These are phyloP conservation scores for Sungouiozyma ichnusensis DNA, from an alignment of 805 yeast species.

Conservation along the genomic window DNA sequence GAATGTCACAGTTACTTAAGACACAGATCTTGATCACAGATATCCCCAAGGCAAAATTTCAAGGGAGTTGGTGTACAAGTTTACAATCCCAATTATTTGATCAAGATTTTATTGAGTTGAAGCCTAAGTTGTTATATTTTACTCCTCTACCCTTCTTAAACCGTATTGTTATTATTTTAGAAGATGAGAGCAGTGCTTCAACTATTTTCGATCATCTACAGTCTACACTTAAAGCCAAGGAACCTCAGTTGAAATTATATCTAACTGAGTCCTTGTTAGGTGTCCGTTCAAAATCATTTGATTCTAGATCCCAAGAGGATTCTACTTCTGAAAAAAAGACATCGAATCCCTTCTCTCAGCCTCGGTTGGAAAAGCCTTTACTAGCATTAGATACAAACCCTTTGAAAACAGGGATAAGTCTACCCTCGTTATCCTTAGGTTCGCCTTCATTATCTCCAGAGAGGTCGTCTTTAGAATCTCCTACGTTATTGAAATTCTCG, in stretches of 20 bases:
- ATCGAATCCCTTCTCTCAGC: conserved; percentile 2
- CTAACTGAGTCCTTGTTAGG: conserved; percentile 24
- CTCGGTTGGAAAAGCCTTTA: conserved; percentile 11
- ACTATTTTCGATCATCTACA: conserved; percentile 15
- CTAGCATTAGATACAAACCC: conserved; percentile 22
- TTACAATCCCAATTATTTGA: conserved; percentile 18
- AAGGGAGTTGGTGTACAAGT: conserved; percentile 18
- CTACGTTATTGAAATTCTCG: conserved; percentile 22
- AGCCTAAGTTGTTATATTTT: conserved; percentile 21
- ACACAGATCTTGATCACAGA: conserved; percentile 28
- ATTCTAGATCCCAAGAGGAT: not conserved
- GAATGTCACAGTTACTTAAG: conserved; percentile 2
- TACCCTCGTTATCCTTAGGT: conserved; percentile 13
- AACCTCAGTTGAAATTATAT: conserved; percentile 21
- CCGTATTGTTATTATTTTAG: conserved; percentile 34
- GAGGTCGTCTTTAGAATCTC: conserved; percentile 16
- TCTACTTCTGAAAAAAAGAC: not conserved
- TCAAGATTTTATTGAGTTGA: conserved; percentile 16
- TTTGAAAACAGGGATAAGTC: conserved; percentile 12
- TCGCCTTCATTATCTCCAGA: conserved; percentile 27
- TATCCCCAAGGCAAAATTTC: conserved; percentile 18
- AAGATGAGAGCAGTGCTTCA: conserved; percentile 18
- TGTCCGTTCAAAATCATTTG: conserved; percentile 1
- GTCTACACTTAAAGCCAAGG: conserved; percentile 1
- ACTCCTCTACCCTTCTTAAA: conserved; percentile 33